Conservation (phyloP, 306 rosid genomes). For the Rubus idaeus region DNA sequence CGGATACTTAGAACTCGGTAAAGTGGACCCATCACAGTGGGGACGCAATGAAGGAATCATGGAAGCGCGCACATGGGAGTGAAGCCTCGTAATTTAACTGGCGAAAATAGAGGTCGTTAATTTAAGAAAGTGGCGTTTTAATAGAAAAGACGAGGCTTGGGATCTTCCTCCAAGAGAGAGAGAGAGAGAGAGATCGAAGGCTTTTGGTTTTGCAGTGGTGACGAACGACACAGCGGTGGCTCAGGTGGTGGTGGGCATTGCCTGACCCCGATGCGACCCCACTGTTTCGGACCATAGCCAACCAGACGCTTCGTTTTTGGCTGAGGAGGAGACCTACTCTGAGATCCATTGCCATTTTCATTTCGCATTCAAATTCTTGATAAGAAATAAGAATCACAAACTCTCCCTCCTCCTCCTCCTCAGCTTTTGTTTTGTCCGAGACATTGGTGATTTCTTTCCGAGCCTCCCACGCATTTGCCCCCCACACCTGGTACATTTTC, state of each 20-base stretch:
- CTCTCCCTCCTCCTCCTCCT: conserved; percentile 15
- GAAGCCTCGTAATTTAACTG: background rate
- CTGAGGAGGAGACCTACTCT: background rate
- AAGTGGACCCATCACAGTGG: background rate
- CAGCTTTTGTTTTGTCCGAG: conserved; percentile 21
- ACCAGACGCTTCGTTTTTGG: background rate
- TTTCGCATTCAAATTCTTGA: background rate
- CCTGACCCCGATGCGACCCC: conserved; percentile 8
- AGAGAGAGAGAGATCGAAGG: background rate
- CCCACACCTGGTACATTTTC: conserved; percentile 38
- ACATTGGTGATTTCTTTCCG: conserved; percentile 24
- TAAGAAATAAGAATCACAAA: no score
- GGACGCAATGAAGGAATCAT: background rate
- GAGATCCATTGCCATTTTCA: background rate
- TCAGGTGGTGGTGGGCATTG: conserved; percentile 7
- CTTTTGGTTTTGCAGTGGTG: background rate
- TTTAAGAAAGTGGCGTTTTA: background rate
- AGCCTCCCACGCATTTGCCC: background rate
- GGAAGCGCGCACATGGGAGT: background rate
- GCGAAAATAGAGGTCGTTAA: conserved; percentile 1
- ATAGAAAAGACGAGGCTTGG: background rate
- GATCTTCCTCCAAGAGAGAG: background rate
- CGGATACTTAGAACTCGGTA: no score
- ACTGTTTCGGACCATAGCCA: conserved; percentile 9
- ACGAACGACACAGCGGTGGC: conserved; percentile 15